These are phyloP conservation scores for Friedmanniomyces simplex DNA, from an alignment of 495 filamentous ascomycete species.

Conservation along the genomic window DNA sequence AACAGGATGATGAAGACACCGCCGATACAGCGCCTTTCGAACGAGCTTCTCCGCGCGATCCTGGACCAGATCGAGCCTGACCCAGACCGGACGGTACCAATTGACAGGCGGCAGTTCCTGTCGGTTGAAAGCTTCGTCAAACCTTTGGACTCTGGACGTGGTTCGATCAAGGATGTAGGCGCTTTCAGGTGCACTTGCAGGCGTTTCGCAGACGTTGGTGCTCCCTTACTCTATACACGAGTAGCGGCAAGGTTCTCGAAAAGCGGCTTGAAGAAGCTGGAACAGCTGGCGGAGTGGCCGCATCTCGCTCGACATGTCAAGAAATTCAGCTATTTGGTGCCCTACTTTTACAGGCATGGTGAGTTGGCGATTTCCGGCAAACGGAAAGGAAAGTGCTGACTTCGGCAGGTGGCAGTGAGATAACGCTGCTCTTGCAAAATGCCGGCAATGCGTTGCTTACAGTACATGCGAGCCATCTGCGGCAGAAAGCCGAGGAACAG, in stretches of 20 bases:
- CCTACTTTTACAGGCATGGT: constrained; percentile 50
- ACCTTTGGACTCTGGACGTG: constrained; percentile 33
- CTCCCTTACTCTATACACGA: constrained; percentile 48
- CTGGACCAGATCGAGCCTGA: constrained; percentile 43
- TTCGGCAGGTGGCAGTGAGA: neutral
- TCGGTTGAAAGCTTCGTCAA: constrained; percentile 46
- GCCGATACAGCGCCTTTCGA: constrained; percentile 33
- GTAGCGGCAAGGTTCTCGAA: constrained; percentile 52
- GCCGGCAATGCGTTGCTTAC: constrained; percentile 5
- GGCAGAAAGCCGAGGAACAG: constrained; percentile 37
- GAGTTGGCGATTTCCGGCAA: neutral
- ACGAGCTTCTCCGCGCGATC: constrained; percentile 52
- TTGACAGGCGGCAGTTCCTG: constrained; percentile 43
- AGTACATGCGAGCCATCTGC: constrained; percentile 32
- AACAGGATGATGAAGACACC: neutral
- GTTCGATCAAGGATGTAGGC: constrained; percentile 36
- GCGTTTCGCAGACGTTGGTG: constrained; percentile 51
- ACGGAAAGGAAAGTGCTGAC: neutral
- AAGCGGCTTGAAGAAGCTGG: constrained; percentile 47
- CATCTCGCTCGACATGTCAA: constrained; percentile 52
- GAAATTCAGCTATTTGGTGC: constrained; percentile 63
- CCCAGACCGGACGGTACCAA: constrained; percentile 35
- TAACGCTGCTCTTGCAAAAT: neutral
- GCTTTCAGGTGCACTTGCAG: constrained; percentile 50
- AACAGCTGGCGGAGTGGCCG: constrained; percentile 36